Evolutionary conservation across 1,139 yeast genomes (phyloP), one percentile per base, ranked within the genome.

Genomic region (Ogataea hybrid): DNA sequence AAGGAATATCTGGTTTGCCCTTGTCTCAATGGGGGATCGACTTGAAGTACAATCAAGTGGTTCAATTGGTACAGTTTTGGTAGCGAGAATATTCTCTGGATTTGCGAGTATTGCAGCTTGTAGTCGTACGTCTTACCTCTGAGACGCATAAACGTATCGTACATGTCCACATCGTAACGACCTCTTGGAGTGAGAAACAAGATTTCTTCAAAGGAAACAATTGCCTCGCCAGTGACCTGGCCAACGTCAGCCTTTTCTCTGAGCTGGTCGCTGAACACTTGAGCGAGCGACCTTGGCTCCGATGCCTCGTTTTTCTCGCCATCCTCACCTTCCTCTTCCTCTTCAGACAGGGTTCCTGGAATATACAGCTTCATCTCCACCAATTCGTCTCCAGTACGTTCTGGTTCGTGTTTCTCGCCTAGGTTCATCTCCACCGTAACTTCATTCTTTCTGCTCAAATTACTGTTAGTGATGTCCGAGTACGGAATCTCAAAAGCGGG

Each of bases 61-160:
- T 92, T 96, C 38, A 86, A 73, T 49, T 89, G 97, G 63, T 94
- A 98, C 1, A 96, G 90, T 61, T 89, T 89, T 28, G 98, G 98
- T 51, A 92, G 73, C 16, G 95, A 80, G 56, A 92, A 92, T 38
- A 92, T 80, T 58, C 96, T 75, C 64, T 90, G 96, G 51, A 92
- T 84, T 61, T 88, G 95, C 58, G 82, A 77, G 67, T 87, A 92
- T 62, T 87, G 96, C 47, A 94, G 78, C 68, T 92, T 94, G 74
- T 92, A 94, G 65, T 92, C 98, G 67, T 94, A 92, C 3, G 98
- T 92, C 67, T 92, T 92, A 64, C 99, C 99, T 59, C 98, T 82
- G 45, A 92, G 74, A 63, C 98, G 81, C 66, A 94, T 78, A 33
- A 95, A 86, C 21, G 80, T 78, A 33, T 88, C 82, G 66, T 87